These are phyloP conservation scores for Populus trichocarpa DNA, from an alignment of 441 rosid genomes.

Conservation along the genomic window DNA sequence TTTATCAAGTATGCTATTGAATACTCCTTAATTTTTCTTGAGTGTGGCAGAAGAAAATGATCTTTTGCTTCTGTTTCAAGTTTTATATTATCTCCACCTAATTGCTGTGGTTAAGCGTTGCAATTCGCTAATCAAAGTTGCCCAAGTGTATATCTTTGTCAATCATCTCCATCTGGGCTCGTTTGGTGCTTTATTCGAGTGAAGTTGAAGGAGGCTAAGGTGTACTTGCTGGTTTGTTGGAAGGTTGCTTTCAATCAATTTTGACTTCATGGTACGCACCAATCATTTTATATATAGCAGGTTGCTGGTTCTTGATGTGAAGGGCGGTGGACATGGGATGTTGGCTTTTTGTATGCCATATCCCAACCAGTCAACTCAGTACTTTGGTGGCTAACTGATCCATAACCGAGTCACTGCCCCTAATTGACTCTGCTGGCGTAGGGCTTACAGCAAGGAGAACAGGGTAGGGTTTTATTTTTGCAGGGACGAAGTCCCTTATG, in stretches of 20 bases:
- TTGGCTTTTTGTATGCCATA: neutral
- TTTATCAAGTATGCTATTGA: conserved; percentile 6
- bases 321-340: neutral
- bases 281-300: neutral
- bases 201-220: conserved; percentile 27
- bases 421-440: neutral
- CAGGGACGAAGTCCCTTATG: too few relatives aligned
- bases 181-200: conserved; percentile 28
- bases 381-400: neutral
- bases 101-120: conserved; percentile 14
- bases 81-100: conserved; percentile 29
- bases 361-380: neutral
- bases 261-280: conserved; percentile 7
- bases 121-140: conserved; percentile 19
- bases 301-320: neutral
- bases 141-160: neutral
- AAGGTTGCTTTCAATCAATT: conserved; percentile 29
- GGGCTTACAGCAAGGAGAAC: neutral
- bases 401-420: neutral
- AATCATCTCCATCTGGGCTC: conserved; percentile 12
- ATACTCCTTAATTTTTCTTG: conserved; percentile 25
- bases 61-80: conserved; percentile 48
- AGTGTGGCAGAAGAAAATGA: conserved; percentile 50
- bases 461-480: neutral
- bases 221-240: conserved; percentile 21